These are phyloP conservation scores for Paramyrothecium sp. DNA, from an alignment of 2,329 filamentous ascomycete genomes.

Conservation along the genomic window DNA sequence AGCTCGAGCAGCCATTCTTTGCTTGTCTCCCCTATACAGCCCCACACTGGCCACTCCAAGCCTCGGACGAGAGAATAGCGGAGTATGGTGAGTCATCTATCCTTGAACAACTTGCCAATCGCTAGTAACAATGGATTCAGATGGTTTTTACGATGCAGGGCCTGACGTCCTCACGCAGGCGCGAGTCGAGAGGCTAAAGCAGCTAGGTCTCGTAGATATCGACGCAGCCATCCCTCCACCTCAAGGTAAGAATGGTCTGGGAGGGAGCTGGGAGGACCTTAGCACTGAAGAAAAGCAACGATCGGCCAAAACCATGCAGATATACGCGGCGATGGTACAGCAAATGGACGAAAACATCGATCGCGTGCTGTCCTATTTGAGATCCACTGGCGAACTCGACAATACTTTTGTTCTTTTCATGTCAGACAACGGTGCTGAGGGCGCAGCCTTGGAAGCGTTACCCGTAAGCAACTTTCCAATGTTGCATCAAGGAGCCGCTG, in stretches of 20 bases:
- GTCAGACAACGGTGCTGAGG: constrained; percentile 55
- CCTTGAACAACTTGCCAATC: too few relatives aligned
- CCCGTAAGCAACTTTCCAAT: constrained; percentile 34
- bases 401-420: constrained; percentile 55
- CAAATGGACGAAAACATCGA: constrained; percentile 49
- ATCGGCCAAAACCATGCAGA: constrained; percentile 25
- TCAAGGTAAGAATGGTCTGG: background rate
- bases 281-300: background rate
- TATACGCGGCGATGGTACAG: constrained; percentile 54
- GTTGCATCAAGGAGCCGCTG: background rate
- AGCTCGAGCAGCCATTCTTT: constrained; percentile 39
- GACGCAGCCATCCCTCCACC: constrained; percentile 10
- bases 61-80: constrained; percentile 40
- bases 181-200: constrained; percentile 41
- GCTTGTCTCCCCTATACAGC: constrained; percentile 51
- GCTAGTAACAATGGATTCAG: too few relatives aligned
- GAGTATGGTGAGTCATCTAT: too few relatives aligned
- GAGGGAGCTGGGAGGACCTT: constrained; percentile 5
- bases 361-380: constrained; percentile 46
- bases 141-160: constrained; percentile 46
- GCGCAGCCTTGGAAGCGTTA: constrained; percentile 55
- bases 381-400: constrained; percentile 45
- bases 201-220: constrained; percentile 33
- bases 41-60: constrained; percentile 53
- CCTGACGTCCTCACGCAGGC: constrained; percentile 42